These are phyloP conservation scores for Nemania bipapillata DNA, from an alignment of 2,329 filamentous ascomycete species.

Conservation along the genomic window DNA sequence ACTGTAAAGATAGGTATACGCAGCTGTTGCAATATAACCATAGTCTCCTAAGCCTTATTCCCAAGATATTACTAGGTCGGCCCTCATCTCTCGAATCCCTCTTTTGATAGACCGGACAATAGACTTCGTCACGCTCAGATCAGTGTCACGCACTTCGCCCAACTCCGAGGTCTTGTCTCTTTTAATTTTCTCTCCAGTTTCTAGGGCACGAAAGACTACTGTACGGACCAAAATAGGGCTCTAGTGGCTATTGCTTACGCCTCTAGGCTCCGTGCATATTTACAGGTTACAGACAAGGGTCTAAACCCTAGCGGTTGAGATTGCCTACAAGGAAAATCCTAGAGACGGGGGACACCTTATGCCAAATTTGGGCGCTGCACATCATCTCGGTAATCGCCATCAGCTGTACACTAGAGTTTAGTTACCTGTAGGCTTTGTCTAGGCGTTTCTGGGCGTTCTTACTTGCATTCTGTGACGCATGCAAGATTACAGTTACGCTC, in stretches of 20 bases:
- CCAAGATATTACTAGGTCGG: neutral
- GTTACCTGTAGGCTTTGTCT: slow-evolving; percentile 4
- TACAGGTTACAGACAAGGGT: slow-evolving; percentile 10
- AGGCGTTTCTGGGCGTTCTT: neutral
- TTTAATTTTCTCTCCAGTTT: neutral
- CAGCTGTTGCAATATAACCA: neutral
- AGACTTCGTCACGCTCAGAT: neutral
- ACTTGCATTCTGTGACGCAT: neutral
- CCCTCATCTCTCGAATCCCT: neutral
- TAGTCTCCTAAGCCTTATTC: neutral
- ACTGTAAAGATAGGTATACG: neutral
- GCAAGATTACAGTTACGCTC: neutral
- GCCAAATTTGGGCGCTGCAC: slow-evolving; percentile 4
- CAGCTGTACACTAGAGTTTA: slow-evolving; percentile 11
- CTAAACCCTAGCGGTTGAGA: slow-evolving; percentile 14
- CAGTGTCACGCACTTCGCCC: neutral
- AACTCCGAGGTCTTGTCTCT: neutral
- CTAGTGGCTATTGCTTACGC: slow-evolving; percentile 4
- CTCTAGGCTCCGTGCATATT: neutral
- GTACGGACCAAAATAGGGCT: neutral
- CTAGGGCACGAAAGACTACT: neutral
- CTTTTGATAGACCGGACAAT: neutral
- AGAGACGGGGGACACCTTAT: slow-evolving; percentile 12
- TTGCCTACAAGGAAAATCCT: slow-evolving; percentile 14
- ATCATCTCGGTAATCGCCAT: slow-evolving; percentile 20